Conservation (phyloP, 441 rosid genomes). For the Adansonia madagascariensis region DNA sequence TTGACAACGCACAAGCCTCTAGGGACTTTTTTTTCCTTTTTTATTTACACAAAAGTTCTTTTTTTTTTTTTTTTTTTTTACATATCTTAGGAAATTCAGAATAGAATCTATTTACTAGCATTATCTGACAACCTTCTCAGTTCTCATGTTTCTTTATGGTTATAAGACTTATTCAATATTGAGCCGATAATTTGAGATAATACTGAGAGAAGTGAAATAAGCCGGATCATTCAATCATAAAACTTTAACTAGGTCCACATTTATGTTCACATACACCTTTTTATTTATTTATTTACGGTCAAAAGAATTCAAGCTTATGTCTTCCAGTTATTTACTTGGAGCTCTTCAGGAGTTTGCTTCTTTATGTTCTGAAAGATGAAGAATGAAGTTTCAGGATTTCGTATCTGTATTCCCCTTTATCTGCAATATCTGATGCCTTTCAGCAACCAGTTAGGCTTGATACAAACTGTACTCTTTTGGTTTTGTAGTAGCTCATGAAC, state of each 20-base stretch:
- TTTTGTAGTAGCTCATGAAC: constrained; percentile 29
- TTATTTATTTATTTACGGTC: neutral
- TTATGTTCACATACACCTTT: neutral
- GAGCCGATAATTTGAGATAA: too few relatives aligned
- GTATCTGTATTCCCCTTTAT: neutral
- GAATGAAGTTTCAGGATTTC: neutral
- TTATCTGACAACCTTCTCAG: neutral
- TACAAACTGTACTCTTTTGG: neutral
- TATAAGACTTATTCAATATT: neutral
- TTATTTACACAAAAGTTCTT: neutral
- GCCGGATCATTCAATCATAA: too few relatives aligned
- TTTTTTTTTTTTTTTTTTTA: neutral
- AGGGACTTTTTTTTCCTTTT: neutral
- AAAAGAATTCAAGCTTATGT: neutral
- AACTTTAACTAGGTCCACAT: neutral
- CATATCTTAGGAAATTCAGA: too few relatives aligned
- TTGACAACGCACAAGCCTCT: too few relatives aligned
- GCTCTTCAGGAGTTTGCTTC: too few relatives aligned
- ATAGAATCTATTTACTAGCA: too few relatives aligned
- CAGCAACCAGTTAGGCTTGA: neutral
- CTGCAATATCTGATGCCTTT: too few relatives aligned
- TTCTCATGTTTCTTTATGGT: too few relatives aligned
- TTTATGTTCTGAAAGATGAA: too few relatives aligned
- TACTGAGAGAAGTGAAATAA: neutral
- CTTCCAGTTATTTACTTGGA: neutral